phyloP scores from a whole-genome alignment of 495 filamentous ascomycete species.

The Filosporella fistucella region DNA sequence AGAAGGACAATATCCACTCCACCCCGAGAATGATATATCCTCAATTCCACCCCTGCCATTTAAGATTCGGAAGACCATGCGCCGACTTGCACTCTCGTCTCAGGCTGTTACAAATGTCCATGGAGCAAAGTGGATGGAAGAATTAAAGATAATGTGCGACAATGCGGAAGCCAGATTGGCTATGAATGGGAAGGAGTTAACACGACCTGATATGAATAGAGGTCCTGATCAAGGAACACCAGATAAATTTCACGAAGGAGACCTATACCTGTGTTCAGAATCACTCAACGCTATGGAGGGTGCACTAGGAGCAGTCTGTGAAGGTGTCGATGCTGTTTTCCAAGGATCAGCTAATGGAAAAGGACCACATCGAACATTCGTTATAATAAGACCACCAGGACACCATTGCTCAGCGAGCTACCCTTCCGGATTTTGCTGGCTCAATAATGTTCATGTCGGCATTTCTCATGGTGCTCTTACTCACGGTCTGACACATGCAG shows the following conservation, averaged over 20 bases:
- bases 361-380: slow-evolving; percentile 70
- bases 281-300: slow-evolving; percentile 86
- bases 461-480: slow-evolving; percentile 81
- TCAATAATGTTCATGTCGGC: slow-evolving; percentile 97
- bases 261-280: slow-evolving; percentile 83
- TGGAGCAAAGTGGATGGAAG: slow-evolving; percentile 85
- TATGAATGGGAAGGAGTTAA: slow-evolving; percentile 68
- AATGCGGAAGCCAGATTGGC: slow-evolving; percentile 70
- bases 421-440: slow-evolving; percentile 96
- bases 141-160: slow-evolving; percentile 79
- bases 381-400: slow-evolving; percentile 77
- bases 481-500: slow-evolving; percentile 86
- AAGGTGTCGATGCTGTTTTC: slow-evolving; percentile 86
- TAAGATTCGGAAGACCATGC: slow-evolving; percentile 67
- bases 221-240: slow-evolving; percentile 38
- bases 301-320: slow-evolving; percentile 81
- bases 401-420: slow-evolving; percentile 88
- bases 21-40: slow-evolving; percentile 41
- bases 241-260: slow-evolving; percentile 68
- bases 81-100: slow-evolving; percentile 60
- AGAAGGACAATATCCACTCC: slow-evolving; percentile 61
- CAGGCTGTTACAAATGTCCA: slow-evolving; percentile 77
- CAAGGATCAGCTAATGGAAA: slow-evolving; percentile 32
- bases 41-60: slow-evolving; percentile 66
- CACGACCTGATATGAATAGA: slow-evolving; percentile 50